Percentiles rank a stretch among this genome's conserved stretches.
phyloP scores from a whole-genome alignment of 768 basidiomycete species.

The Amyloporia xantha region DNA sequence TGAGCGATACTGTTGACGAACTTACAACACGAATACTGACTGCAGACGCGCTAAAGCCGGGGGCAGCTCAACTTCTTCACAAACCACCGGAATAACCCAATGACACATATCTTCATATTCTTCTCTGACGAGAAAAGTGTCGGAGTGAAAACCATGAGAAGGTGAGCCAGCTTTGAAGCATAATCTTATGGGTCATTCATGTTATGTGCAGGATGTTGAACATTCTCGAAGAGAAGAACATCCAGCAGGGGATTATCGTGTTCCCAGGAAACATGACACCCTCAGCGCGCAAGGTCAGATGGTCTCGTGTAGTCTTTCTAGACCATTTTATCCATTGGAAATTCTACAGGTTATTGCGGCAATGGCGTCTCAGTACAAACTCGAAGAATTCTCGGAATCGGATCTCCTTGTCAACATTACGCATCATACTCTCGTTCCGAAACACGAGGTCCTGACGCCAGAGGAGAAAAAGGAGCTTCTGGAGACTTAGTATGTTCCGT shows the following conservation, averaged over 20 bases:
- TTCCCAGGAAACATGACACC: slow-evolving; percentile 97
- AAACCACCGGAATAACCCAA: slow-evolving; percentile 54
- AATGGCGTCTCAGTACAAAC: slow-evolving; percentile 77
- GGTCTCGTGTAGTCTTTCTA: neutral
- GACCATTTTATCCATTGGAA: neutral
- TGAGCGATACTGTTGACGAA: slow-evolving; percentile 35
- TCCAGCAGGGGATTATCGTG: slow-evolving; percentile 88
- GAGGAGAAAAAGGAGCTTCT: slow-evolving; percentile 86
- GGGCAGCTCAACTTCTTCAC: slow-evolving; percentile 88
- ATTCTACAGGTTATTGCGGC: slow-evolving; percentile 76
- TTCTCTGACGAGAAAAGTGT: slow-evolving; percentile 96
- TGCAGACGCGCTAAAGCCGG: slow-evolving; percentile 52
- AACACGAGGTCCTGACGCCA: slow-evolving; percentile 77
- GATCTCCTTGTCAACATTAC: slow-evolving; percentile 97
- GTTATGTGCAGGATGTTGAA: slow-evolving; percentile 58
- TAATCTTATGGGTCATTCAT: neutral
- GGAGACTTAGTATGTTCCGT: slow-evolving; percentile 78
- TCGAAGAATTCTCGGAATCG: slow-evolving; percentile 96
- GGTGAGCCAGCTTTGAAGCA: slow-evolving; percentile 46
- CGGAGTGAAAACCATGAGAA: slow-evolving; percentile 96
- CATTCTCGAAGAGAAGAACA: slow-evolving; percentile 88
- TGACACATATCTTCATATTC: slow-evolving; percentile 86
- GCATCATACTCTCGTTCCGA: slow-evolving; percentile 90
- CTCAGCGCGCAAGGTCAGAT: slow-evolving; percentile 80
- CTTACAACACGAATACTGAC: neutral